Evolutionary conservation across 2,329 filamentous ascomycete genomes (phyloP).

Genomic region (Aspergillus pseudotamarii): DNA sequence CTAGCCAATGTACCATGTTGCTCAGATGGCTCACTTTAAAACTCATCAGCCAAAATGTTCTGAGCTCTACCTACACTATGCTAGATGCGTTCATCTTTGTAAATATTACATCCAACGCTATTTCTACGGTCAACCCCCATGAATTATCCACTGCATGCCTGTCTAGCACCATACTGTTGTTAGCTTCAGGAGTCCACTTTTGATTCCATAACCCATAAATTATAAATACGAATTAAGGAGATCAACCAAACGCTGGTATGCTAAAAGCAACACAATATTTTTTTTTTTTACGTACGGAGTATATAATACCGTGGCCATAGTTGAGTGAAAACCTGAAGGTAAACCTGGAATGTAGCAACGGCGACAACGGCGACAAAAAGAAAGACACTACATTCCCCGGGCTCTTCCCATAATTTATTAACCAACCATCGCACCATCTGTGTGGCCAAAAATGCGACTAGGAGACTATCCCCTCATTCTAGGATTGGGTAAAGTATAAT

Average conservation of each 20-base stretch:
- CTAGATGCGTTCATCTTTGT: too few species aligned
- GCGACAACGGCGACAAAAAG: background rate
- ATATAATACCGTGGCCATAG: background rate
- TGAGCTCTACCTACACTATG: background rate
- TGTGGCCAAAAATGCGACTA: background rate
- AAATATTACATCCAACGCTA: too few species aligned
- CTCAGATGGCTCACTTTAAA: background rate
- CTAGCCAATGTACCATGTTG: background rate
- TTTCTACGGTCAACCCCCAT: too few species aligned
- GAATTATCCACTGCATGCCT: too few species aligned
- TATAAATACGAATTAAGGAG: background rate
- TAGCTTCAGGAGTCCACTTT: background rate
- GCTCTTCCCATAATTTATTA: background rate
- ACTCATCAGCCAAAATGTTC: background rate
- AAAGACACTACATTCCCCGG: constrained; percentile 1
- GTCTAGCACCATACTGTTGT: background rate
- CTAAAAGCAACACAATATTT: background rate
- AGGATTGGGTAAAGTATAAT: background rate
- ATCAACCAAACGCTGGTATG: background rate
- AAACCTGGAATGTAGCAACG: background rate
- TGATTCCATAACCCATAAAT: background rate
- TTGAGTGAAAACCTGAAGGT: background rate
- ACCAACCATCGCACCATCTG: background rate
- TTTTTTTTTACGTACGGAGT: background rate
- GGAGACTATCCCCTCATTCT: background rate